These are phyloP conservation scores for Diaporthe destruens DNA, from an alignment of 2,329 filamentous ascomycete species.

Conservation along the genomic window DNA sequence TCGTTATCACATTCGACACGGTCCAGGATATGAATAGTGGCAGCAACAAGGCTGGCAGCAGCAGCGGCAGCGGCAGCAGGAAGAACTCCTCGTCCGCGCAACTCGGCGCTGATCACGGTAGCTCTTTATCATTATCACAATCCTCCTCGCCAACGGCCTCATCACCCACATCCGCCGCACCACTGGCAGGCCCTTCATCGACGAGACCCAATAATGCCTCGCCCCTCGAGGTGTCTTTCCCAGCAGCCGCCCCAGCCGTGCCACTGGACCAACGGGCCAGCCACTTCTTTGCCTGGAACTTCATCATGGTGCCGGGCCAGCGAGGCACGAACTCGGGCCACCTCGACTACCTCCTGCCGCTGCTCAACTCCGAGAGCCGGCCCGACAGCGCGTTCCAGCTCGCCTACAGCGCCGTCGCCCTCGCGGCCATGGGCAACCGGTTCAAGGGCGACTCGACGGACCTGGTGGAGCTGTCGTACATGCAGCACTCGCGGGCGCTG, in stretches of 20 bases:
- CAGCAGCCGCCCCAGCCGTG: conserved; percentile 55
- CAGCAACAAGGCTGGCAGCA: background rate
- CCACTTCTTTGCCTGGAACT: conserved; percentile 72
- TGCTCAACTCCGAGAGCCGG: conserved; percentile 59
- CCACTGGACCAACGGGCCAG: conserved; percentile 67
- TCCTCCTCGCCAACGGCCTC: conserved; percentile 39
- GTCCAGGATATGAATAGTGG: background rate
- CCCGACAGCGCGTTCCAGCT: conserved; percentile 62
- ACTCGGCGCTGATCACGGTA: no score
- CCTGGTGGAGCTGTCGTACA: conserved; percentile 57
- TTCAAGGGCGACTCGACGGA: conserved; percentile 51
- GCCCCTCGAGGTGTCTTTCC: conserved; percentile 43
- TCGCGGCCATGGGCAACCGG: conserved; percentile 69
- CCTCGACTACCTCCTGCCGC: conserved; percentile 69
- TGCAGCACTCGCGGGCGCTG: conserved; percentile 67
- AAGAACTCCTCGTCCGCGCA: background rate
- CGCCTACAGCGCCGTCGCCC: conserved; percentile 70
- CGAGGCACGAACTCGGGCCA: conserved; percentile 62
- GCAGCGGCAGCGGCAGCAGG: background rate
- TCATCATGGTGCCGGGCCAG: conserved; percentile 65
- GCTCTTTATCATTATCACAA: background rate
- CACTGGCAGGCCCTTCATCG: conserved; percentile 34
- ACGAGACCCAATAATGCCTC: conserved; percentile 41
- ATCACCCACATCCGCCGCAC: conserved; percentile 44
- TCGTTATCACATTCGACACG: conserved; percentile 33